phyloP scores from a whole-genome alignment of 345 rosid species.

The Aquilaria malaccensis region DNA sequence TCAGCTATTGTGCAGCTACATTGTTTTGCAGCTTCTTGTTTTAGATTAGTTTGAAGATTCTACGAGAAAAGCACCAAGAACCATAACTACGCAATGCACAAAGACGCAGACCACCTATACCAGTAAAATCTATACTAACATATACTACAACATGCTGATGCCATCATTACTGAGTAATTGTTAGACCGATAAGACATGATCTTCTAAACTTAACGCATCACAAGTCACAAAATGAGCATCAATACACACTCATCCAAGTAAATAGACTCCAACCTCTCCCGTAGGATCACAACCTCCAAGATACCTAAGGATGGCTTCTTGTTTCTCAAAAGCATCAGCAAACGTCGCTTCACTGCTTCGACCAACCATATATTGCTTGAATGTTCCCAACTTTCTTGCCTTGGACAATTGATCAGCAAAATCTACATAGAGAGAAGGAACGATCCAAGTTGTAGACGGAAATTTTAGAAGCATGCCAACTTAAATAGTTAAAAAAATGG shows the following conservation, averaged over 20 bases:
- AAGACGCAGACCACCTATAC: background rate
- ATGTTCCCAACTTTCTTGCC: conserved; percentile 59
- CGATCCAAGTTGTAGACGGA: background rate
- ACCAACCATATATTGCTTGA: conserved; percentile 73
- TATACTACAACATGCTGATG: too few relatives aligned
- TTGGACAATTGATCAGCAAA: conserved; percentile 79
- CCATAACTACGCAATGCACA: conserved; percentile 21
- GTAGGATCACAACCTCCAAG: conserved; percentile 63
- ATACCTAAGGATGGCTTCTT: conserved; percentile 66
- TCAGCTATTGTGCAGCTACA: conserved; percentile 69
- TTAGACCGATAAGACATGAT: background rate
- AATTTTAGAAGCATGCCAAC: too few relatives aligned
- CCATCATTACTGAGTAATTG: background rate
- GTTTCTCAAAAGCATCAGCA: conserved; percentile 72
- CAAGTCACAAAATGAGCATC: background rate
- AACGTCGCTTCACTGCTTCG: conserved; percentile 86
- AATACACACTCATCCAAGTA: background rate
- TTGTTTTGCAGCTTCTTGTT: conserved; percentile 66
- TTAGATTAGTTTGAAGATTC: conserved; percentile 67
- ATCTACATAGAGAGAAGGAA: conserved; percentile 18
- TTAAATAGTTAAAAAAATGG: background rate
- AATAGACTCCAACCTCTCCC: conserved; percentile 68
- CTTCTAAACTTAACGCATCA: background rate
- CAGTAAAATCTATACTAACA: too few relatives aligned
- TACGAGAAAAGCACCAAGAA: conserved; percentile 39